Evolutionary conservation across 1,284 basidiomycete species (phyloP).

Genomic region (Rhizoctonia solani): DNA sequence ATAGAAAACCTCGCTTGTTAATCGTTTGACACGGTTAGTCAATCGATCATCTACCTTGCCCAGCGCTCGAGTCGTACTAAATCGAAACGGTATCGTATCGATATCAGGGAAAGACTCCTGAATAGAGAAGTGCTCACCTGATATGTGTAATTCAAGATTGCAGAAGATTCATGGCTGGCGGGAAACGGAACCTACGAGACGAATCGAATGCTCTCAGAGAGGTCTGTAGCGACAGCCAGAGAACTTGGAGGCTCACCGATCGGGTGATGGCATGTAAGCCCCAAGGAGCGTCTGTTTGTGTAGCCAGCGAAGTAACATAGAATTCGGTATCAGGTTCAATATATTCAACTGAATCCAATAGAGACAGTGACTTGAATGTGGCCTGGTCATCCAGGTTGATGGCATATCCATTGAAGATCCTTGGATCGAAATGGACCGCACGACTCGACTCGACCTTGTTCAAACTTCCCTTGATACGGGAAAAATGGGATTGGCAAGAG

Average conservation of each 20-base stretch:
- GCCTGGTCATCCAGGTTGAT: not conserved
- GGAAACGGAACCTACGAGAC: constrained; percentile 4
- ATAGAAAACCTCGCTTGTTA: not conserved
- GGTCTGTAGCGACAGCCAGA: too few species aligned
- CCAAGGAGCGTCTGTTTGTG: constrained; percentile 10
- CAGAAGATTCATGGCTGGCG: not conserved
- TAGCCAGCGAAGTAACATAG: constrained; percentile 4
- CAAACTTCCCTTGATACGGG: not conserved
- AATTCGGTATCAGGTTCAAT: constrained; percentile 14
- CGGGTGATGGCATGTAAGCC: constrained; percentile 23
- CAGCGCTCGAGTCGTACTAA: constrained; percentile 22
- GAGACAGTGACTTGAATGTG: not conserved
- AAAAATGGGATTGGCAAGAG: constrained; percentile 1
- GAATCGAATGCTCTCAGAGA: too few species aligned
- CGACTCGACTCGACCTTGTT: not conserved
- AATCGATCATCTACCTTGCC: constrained; percentile 1
- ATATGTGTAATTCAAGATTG: not conserved
- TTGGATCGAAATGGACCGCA: not conserved
- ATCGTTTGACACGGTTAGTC: not conserved
- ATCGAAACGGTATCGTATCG: not conserved
- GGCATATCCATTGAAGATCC: constrained; percentile 20
- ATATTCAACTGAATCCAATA: constrained; percentile 18
- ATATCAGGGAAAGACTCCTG: not conserved
- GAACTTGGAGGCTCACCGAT: constrained; percentile 1
- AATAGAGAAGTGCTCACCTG: not conserved